Percentiles rank a stretch among this genome's conserved stretches.
These are phyloP conservation scores for Fusarium falciforme DNA, from an alignment of 2,329 filamentous ascomycete genomes.

Conservation along the genomic window DNA sequence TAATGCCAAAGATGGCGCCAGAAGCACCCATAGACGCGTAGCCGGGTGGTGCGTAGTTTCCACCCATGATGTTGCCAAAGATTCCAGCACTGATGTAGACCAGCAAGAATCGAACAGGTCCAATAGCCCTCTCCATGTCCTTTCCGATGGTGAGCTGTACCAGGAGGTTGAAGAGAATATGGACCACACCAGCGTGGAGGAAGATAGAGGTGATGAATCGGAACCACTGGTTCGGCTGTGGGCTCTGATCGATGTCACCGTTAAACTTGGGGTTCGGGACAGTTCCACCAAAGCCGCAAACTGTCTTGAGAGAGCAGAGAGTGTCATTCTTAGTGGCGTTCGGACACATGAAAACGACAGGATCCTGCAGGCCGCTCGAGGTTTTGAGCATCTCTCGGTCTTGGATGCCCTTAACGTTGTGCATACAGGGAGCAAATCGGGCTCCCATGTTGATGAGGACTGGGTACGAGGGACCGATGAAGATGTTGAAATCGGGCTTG, in stretches of 20 bases:
- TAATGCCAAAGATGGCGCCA: slow-evolving; percentile 89
- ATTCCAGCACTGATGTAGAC: slow-evolving; percentile 94
- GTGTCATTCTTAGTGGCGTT: slow-evolving; percentile 74
- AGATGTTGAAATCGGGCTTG: slow-evolving; percentile 90
- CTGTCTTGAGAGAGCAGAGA: slow-evolving; percentile 77
- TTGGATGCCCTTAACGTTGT: slow-evolving; percentile 77
- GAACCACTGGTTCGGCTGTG: slow-evolving; percentile 92
- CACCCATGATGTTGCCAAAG: slow-evolving; percentile 94
- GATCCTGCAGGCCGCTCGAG: not conserved
- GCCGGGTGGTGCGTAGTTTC: slow-evolving; percentile 87
- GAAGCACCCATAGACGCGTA: slow-evolving; percentile 91
- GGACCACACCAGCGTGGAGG: slow-evolving; percentile 91
- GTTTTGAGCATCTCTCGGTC: slow-evolving; percentile 51
- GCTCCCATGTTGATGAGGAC: slow-evolving; percentile 98
- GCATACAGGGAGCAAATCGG: slow-evolving; percentile 94
- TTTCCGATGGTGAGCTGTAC: slow-evolving; percentile 89
- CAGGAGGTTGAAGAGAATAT: slow-evolving; percentile 95
- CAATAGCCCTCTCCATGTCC: slow-evolving; percentile 93
- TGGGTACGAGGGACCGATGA: slow-evolving; percentile 94
- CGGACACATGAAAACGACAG: slow-evolving; percentile 80
- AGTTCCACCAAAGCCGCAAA: slow-evolving; percentile 84
- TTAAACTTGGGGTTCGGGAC: slow-evolving; percentile 73
- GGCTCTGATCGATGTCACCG: slow-evolving; percentile 58
- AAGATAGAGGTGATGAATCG: slow-evolving; percentile 97
- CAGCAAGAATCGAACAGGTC: slow-evolving; percentile 85